Evolutionary conservation across 306 rosid species (phyloP), one percentile per base, ranked within the genome.

Genomic region (Castanea mollissima): DNA sequence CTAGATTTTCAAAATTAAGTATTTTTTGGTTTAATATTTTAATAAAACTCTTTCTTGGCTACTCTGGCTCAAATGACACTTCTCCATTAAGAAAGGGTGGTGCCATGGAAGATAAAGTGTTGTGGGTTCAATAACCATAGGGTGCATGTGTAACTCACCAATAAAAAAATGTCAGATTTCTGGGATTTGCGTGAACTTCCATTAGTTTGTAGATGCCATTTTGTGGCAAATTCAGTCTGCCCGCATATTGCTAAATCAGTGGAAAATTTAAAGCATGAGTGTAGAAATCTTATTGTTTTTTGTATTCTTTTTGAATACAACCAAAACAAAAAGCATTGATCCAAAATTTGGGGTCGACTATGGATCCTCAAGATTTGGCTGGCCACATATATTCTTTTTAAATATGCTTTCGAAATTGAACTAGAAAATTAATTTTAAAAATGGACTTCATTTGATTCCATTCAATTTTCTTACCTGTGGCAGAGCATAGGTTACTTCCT

Each of bases 401-500:
- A 18, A 74, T 29, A 4, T 32, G 57, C 46, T 19, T 6, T 67
- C 27, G 10, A 44, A 13, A 55, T 32, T 11, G 49, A 55, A 41
- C 13, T 2, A 1, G 55, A 38, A 16, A 82, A 65, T 41, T 67
- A 21, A 56, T 21, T 35, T 75, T n/a, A 25, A 21, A 56, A 21
- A 18, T 62, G 62, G 52, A 64, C 12, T 79, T 75, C 52, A n/a
- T 74, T 55, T 80, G 76, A 73, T 81, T 92, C 77, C 58, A 75
- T 81, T 74, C 62, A n/a, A 38, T 54, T 77, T 79, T 80, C 64
- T 78, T 23, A 55, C 80, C 46, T 80, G 51, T 80, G 82, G 81
- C 97, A 91, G 99, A 81, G 94, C 85, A 52, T 91, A 65, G 25
- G 83, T 83, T 95, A 83, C 91, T 92, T 92, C 86, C 83, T 91